These are phyloP conservation scores for Pseudevernia furfuracea DNA, from an alignment of 495 filamentous ascomycete genomes.

Conservation along the genomic window DNA sequence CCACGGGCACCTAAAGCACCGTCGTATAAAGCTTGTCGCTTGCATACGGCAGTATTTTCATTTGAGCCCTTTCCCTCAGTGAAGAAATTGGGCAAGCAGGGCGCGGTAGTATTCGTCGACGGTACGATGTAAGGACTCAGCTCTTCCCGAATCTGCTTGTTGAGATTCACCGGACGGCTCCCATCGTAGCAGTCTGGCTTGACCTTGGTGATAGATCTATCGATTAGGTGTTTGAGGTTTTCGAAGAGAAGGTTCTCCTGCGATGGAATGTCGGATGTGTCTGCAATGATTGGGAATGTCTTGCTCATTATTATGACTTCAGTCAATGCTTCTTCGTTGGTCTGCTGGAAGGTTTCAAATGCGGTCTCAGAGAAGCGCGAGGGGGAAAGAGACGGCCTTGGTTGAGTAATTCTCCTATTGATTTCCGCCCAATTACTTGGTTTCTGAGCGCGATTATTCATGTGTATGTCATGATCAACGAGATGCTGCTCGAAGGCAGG, in stretches of 20 bases:
- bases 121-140: constrained; percentile 6
- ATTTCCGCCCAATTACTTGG: neutral
- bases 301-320: constrained; percentile 30
- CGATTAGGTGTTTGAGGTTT: constrained; percentile 32
- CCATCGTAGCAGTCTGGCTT: constrained; percentile 38
- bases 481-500: constrained; percentile 28
- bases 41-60: constrained; percentile 2
- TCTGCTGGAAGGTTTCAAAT: neutral
- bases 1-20: constrained; percentile 1
- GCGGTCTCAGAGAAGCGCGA: constrained; percentile 27
- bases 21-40: constrained; percentile 1
- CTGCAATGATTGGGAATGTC: constrained; percentile 5
- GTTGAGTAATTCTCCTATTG: neutral
- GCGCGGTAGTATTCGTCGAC: constrained; percentile 9
- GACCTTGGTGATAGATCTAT: constrained; percentile 26
- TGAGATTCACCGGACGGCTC: constrained; percentile 28
- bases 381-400: constrained; percentile 23
- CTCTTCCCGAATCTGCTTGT: constrained; percentile 8
- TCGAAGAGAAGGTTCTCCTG: constrained; percentile 29
- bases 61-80: constrained; percentile 21
- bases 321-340: constrained; percentile 1
- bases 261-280: constrained; percentile 10
- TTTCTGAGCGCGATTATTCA: neutral
- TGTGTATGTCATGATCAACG: neutral
- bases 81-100: constrained; percentile 24